Evolutionary conservation across 2,329 filamentous ascomycete genomes (phyloP), one percentile per base, ranked within the genome.

Genomic region (Penicillium sp.): DNA sequence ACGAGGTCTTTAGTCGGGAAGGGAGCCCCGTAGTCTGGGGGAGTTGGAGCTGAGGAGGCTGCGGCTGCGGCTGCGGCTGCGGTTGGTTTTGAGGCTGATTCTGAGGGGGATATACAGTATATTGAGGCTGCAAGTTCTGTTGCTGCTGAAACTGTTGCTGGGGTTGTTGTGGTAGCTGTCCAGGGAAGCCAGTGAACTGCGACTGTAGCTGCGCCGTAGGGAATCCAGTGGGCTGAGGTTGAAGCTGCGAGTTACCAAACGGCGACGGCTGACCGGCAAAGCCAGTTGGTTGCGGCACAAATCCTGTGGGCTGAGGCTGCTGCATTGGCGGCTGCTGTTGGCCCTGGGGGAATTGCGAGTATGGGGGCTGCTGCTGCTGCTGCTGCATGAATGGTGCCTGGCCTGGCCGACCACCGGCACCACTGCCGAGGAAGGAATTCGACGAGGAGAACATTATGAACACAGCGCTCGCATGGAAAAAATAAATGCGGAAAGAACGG

Each of bases 391-490:
- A 77, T 58, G 72, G 83, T 56, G 78, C 78, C 57, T 81, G 81
- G 46, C 83, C 82, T 43, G 87, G 87, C 53, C 84, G 87, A 69
- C 86, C 82, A 76, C 79, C 86, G 68, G 85, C 89, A 70, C 80
- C 81, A 74, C 84, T 87, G 72, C 89, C 89, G 65, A 95, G 75
- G 72, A 86, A 96, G 57, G 88, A 85, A 77, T 88, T 95, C 59
- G 89, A 88, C 70, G 86, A 89, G 59, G 89, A 93, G 76, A 89
- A 97, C 92, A 96, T 96, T 73, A 68, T 59, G 53, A 52, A 57
- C 48, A 44, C 43, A 48, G 53, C 52, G 53, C 50, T 60, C 44
- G 58, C 64, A 68, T 66, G 53, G 52, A 58, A 49, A 57, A 46
- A 61, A 55, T 31, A 52, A 47, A 60, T 57, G 48, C 53, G 55